Evolutionary conservation across 2,329 filamentous ascomycete species (phyloP).

Genomic region (Ilyonectria destructans): DNA sequence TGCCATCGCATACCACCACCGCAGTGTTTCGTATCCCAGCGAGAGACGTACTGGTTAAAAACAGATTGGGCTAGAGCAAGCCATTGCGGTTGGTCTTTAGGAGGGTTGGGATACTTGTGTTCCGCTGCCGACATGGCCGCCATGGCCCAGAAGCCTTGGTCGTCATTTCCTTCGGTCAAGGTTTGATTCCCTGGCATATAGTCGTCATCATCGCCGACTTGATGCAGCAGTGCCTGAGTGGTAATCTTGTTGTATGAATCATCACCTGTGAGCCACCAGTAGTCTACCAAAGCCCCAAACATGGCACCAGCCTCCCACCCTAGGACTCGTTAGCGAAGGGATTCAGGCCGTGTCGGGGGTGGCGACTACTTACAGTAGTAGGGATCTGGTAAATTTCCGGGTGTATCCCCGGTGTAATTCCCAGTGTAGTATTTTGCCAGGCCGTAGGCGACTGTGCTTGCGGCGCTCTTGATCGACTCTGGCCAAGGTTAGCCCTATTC

Average conservation of each 20-base stretch:
- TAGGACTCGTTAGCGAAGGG: constrained; percentile 41
- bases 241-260: constrained; percentile 74
- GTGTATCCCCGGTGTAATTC: constrained; percentile 72
- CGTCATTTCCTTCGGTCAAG: constrained; percentile 77
- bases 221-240: constrained; percentile 74
- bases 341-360: constrained; percentile 31
- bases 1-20: constrained; percentile 88
- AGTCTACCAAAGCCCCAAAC: constrained; percentile 81
- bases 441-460: constrained; percentile 64
- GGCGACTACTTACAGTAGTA: constrained; percentile 73
- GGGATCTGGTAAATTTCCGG: constrained; percentile 72
- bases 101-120: constrained; percentile 80
- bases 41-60: constrained; percentile 82
- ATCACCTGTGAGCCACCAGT: constrained; percentile 81
- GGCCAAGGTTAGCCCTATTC: neutral
- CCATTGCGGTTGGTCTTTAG: constrained; percentile 76
- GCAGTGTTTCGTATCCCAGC: constrained; percentile 79
- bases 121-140: constrained; percentile 86
- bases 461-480: constrained; percentile 68
- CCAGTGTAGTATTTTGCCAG: constrained; percentile 69
- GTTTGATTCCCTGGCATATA: constrained; percentile 80
- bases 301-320: constrained; percentile 82
- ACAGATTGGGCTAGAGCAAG: constrained; percentile 83
- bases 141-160: constrained; percentile 90
- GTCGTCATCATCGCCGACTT: constrained; percentile 72